These are phyloP conservation scores for Hortiboletus campestris DNA, from an alignment of 768 basidiomycete genomes.

Conservation along the genomic window DNA sequence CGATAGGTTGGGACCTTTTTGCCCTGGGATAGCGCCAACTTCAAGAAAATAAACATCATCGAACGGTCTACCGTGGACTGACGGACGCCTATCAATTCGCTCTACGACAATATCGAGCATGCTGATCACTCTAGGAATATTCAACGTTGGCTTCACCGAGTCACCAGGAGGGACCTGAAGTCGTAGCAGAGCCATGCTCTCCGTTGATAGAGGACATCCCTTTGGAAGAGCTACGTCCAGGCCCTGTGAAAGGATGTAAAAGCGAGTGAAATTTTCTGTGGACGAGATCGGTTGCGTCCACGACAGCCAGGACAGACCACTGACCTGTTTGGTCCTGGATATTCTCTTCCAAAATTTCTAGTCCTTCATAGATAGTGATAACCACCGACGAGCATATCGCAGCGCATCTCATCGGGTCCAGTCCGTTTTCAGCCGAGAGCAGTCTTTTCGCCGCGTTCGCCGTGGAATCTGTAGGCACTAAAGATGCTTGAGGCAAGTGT, in stretches of 20 bases:
- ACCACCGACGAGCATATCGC: conserved; percentile 76
- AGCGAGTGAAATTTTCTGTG: conserved; percentile 67
- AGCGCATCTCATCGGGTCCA: conserved; percentile 49
- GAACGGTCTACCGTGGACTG: conserved; percentile 44
- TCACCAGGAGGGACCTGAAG: conserved; percentile 17
- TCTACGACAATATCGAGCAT: conserved; percentile 43
- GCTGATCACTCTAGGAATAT: conserved; percentile 28
- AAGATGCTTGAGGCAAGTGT: conserved; percentile 50
- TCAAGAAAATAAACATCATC: conserved; percentile 66
- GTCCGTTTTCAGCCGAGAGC: conserved; percentile 33
- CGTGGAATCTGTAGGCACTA: conserved; percentile 66
- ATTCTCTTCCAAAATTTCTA: conserved; percentile 57
- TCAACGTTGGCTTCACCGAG: background rate
- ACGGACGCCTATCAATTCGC: conserved; percentile 68
- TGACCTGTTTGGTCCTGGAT: conserved; percentile 55
- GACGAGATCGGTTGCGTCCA: background rate
- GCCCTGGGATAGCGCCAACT: conserved; percentile 27
- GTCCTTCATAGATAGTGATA: conserved; percentile 53
- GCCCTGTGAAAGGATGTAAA: conserved; percentile 54
- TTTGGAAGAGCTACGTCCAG: conserved; percentile 29
- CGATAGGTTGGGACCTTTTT: background rate
- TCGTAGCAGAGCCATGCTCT: conserved; percentile 40
- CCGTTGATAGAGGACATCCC: conserved; percentile 17
- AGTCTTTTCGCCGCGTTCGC: conserved; percentile 60
- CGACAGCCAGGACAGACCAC: background rate